These are phyloP conservation scores for Tylopilus cervinicoccineus DNA, from an alignment of 768 basidiomycete species.

Conservation along the genomic window DNA sequence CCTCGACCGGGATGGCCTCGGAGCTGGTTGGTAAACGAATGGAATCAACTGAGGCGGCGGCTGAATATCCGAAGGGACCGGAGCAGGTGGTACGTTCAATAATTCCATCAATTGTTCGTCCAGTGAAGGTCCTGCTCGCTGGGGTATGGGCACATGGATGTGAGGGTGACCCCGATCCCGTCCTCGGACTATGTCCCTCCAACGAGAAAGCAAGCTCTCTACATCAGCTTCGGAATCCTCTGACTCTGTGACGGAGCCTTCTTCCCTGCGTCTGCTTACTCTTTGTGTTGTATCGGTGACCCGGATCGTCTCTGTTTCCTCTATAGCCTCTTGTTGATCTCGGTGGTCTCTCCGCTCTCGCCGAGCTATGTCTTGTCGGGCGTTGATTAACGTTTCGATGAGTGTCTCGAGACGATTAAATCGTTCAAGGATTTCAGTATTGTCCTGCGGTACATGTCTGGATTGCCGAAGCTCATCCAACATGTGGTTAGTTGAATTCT, in stretches of 20 bases:
- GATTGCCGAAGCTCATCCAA: constrained; percentile 58
- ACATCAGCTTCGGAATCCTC: constrained; percentile 24
- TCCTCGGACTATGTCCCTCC: constrained; percentile 24
- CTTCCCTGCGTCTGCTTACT: neutral
- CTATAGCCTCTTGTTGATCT: neutral
- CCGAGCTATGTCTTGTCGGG: constrained; percentile 3
- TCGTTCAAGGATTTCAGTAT: constrained; percentile 36
- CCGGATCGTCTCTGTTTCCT: constrained; percentile 14
- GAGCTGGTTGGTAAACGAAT: constrained; percentile 50
- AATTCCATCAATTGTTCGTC: constrained; percentile 60
- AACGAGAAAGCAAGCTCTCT: constrained; percentile 26
- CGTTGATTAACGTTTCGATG: constrained; percentile 11
- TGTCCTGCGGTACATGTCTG: constrained; percentile 37
- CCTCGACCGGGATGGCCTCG: constrained; percentile 35
- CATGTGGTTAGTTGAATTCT: constrained; percentile 54
- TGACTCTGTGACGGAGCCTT: constrained; percentile 30
- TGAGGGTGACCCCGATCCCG: constrained; percentile 28
- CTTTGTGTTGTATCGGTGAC: constrained; percentile 19
- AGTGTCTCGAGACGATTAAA: constrained; percentile 24
- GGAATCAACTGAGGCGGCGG: constrained; percentile 52
- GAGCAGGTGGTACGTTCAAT: constrained; percentile 43
- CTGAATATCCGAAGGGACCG: constrained; percentile 38
- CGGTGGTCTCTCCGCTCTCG: neutral
- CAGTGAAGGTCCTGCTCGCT: constrained; percentile 46
- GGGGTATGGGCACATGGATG: constrained; percentile 43